Percentiles rank a stretch among this genome's conserved stretches.
Conservation (phyloP, 2,329 filamentous ascomycete genomes). For the Emergomyces pasteurianus region DNA sequence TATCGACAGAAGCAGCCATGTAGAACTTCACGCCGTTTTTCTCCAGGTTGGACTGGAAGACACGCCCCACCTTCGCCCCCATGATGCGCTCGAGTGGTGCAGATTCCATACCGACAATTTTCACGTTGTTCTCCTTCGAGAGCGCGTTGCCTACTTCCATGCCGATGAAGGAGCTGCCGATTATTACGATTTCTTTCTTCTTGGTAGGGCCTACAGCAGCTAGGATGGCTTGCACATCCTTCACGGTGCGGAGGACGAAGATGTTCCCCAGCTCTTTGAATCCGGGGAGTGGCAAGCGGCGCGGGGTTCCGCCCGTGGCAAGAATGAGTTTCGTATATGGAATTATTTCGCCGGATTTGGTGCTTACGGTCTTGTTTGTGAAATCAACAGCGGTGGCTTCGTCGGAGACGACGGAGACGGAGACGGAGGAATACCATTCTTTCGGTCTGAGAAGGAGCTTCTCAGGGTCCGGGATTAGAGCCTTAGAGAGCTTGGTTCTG, state of each 20-base stretch:
- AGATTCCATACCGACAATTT: constrained; percentile 78
- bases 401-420: constrained; percentile 44
- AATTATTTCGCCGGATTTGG: constrained; percentile 57
- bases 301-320: constrained; percentile 72
- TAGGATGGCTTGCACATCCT: constrained; percentile 66
- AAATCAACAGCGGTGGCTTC: constrained; percentile 69
- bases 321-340: constrained; percentile 81
- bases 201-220: constrained; percentile 58
- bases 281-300: constrained; percentile 63
- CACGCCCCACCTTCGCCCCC: constrained; percentile 65
- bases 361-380: constrained; percentile 57
- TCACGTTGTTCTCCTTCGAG: constrained; percentile 70
- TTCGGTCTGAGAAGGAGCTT: constrained; percentile 69
- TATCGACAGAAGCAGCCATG: constrained; percentile 68
- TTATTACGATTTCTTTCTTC: constrained; percentile 83
- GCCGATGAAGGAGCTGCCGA: constrained; percentile 93
- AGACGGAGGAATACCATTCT: constrained; percentile 59
- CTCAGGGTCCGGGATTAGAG: constrained; percentile 64
- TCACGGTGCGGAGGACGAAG: constrained; percentile 68
- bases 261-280: constrained; percentile 81
- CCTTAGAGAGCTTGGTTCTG: constrained; percentile 90
- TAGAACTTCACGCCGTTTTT: constrained; percentile 82
- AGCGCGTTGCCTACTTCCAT: constrained; percentile 89
- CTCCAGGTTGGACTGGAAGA: constrained; percentile 69
- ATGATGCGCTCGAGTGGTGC: constrained; percentile 77